Conservation (phyloP, 306 rosid species). For the Citrullus colocynthis region DNA sequence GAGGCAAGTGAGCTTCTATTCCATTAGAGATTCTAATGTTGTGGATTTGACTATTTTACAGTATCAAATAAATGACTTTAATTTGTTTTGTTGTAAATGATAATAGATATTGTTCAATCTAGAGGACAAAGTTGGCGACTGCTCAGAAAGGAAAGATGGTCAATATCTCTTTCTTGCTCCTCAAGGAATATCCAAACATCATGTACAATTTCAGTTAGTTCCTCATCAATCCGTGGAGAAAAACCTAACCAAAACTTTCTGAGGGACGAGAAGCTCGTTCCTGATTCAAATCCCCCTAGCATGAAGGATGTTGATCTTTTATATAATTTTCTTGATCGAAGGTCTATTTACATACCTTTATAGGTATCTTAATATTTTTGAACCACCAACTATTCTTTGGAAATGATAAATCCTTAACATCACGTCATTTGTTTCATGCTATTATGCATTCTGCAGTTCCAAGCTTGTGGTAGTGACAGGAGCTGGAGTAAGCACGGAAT, state of each 20-base stretch:
- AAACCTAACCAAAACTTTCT: conserved; percentile 20
- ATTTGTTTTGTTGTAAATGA: neutral
- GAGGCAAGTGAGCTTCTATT: conserved; percentile 34
- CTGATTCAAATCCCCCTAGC: conserved; percentile 83
- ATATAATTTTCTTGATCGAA: conserved; percentile 53
- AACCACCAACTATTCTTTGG: neutral
- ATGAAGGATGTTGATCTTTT: conserved; percentile 42
- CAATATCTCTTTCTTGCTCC: conserved; percentile 22
- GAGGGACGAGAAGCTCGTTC: conserved; percentile 51
- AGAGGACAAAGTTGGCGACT: conserved; percentile 22
- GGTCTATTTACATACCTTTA: conserved; percentile 23
- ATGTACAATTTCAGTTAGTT: conserved; percentile 28
- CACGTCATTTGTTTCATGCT: neutral
- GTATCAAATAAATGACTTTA: neutral
- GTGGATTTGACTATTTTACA: neutral
- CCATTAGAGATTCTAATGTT: too few relatives aligned
- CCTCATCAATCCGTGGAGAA: conserved; percentile 18
- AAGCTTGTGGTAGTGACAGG: conserved; percentile 66
- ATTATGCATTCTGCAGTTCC: conserved; percentile 31
- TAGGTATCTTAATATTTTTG: neutral
- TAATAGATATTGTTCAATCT: conserved; percentile 24
- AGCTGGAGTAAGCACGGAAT: conserved; percentile 88
- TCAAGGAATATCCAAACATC: conserved; percentile 42
- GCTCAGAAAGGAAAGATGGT: conserved; percentile 20
- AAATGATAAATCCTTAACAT: neutral